Conservation (phyloP, 768 basidiomycete genomes). For the Amanita pallidorosea region DNA sequence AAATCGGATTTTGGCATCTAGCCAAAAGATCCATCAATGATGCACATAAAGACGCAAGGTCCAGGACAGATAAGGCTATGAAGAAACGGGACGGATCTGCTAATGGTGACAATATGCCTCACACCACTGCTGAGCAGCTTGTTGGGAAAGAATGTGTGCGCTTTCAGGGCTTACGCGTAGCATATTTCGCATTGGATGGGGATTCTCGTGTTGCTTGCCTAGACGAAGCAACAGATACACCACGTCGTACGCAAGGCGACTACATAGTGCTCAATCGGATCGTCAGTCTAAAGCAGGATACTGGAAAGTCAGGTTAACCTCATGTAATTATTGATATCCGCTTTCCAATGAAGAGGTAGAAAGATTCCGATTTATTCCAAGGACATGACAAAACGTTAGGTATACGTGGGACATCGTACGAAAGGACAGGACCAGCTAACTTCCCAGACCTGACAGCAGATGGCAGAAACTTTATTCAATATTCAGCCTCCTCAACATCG, state of each 20-base stretch:
- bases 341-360: background rate
- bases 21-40: conserved; percentile 56
- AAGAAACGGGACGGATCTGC: conserved; percentile 21
- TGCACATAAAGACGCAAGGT: conserved; percentile 55
- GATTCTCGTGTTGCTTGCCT: conserved; percentile 64
- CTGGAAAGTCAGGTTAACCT: conserved; percentile 46
- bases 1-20: conserved; percentile 82
- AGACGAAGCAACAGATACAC: conserved; percentile 35
- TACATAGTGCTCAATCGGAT: conserved; percentile 82
- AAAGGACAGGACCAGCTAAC: conserved; percentile 11
- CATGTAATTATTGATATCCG: conserved; percentile 2
- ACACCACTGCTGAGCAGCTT: conserved; percentile 67
- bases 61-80: conserved; percentile 50
- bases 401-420: conserved; percentile 14
- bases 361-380: conserved; percentile 11
- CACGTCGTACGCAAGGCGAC: conserved; percentile 53
- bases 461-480: background rate
- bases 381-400: conserved; percentile 9
- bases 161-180: conserved; percentile 94
- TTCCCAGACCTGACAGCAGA: conserved; percentile 1
- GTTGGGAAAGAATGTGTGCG: conserved; percentile 87
- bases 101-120: conserved; percentile 46
- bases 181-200: conserved; percentile 90
- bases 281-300: conserved; percentile 91
- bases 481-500: conserved; percentile 48